These are phyloP conservation scores for Acanthamoeba sp. DNA, from an alignment of 208 protist species.

Conservation along the genomic window DNA sequence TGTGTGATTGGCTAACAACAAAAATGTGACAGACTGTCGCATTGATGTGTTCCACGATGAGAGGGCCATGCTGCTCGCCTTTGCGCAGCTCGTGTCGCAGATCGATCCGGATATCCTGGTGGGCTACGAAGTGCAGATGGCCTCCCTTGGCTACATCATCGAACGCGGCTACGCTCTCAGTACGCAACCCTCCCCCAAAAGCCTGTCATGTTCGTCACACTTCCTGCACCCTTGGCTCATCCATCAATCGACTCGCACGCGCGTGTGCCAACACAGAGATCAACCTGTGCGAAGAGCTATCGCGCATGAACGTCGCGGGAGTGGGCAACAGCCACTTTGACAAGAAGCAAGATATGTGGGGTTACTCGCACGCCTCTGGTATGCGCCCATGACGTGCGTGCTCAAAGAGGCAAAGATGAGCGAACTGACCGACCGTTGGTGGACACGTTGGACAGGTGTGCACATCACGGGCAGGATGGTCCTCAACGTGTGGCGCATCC, in stretches of 20 bases:
- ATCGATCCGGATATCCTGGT: constrained; percentile 90
- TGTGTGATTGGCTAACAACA: neutral
- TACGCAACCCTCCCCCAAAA: neutral
- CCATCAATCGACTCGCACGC: no score
- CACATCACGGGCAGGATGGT: constrained; percentile 87
- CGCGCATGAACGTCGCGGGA: constrained; percentile 60
- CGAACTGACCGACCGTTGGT: no score
- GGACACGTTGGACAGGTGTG: constrained; percentile 76
- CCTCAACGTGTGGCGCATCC: constrained; percentile 90
- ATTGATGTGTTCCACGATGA: constrained; percentile 81
- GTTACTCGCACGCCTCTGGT: constrained; percentile 80
- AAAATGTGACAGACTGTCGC: constrained; percentile 17
- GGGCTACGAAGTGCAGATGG: constrained; percentile 87
- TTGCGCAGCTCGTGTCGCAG: constrained; percentile 80
- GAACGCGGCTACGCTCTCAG: constrained; percentile 50
- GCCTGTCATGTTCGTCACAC: no score
- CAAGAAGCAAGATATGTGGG: constrained; percentile 74
- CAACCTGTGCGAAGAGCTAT: constrained; percentile 76
- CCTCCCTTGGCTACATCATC: constrained; percentile 73
- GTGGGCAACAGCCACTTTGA: constrained; percentile 72
- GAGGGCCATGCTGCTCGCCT: constrained; percentile 77
- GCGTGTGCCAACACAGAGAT: constrained; percentile 23
- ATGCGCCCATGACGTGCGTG: no score
- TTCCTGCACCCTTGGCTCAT: no score
- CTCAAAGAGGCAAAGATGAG: no score